These are phyloP conservation scores for Tricholoma saponaceum DNA, from an alignment of 768 basidiomycete species.

Conservation along the genomic window DNA sequence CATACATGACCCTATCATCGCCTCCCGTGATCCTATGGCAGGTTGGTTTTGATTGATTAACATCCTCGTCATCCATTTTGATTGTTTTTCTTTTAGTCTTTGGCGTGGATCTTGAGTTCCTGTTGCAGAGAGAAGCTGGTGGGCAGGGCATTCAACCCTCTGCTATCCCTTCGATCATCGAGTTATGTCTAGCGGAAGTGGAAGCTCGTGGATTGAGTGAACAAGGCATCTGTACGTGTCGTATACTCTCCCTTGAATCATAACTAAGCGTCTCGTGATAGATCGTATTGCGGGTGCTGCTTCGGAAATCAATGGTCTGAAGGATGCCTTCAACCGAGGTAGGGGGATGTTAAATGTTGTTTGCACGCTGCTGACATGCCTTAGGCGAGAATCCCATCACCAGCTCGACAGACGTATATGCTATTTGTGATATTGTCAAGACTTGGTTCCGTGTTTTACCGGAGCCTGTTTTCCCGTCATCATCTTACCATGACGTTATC, in stretches of 20 bases:
- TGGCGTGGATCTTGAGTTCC: slow-evolving; percentile 68
- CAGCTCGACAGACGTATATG: slow-evolving; percentile 68
- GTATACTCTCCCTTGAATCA: not conserved
- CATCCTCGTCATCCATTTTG: slow-evolving; percentile 1
- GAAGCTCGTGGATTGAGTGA: slow-evolving; percentile 75
- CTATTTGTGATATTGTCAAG: slow-evolving; percentile 80
- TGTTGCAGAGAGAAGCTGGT: slow-evolving; percentile 62
- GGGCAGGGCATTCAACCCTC: slow-evolving; percentile 48
- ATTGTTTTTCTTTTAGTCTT: slow-evolving; percentile 44
- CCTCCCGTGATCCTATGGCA: slow-evolving; percentile 70
- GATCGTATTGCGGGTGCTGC: slow-evolving; percentile 82
- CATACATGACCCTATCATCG: slow-evolving; percentile 54
- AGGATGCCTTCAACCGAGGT: slow-evolving; percentile 76
- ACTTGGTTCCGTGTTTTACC: slow-evolving; percentile 83
- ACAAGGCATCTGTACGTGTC: slow-evolving; percentile 72
- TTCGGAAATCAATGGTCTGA: slow-evolving; percentile 63
- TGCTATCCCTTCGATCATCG: slow-evolving; percentile 61
- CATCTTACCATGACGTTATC: slow-evolving; percentile 65
- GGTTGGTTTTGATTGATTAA: slow-evolving; percentile 39
- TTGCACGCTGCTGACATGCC: not conserved
- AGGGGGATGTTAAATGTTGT: slow-evolving; percentile 2
- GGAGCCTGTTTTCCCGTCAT: slow-evolving; percentile 71
- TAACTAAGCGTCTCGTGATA: slow-evolving; percentile 20
- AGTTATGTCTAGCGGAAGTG: slow-evolving; percentile 63
- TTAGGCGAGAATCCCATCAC: slow-evolving; percentile 61